Base-by-base conservation (phyloP, 2,329 filamentous ascomycete genomes). In the Fusarium tjaetaba region DNA sequence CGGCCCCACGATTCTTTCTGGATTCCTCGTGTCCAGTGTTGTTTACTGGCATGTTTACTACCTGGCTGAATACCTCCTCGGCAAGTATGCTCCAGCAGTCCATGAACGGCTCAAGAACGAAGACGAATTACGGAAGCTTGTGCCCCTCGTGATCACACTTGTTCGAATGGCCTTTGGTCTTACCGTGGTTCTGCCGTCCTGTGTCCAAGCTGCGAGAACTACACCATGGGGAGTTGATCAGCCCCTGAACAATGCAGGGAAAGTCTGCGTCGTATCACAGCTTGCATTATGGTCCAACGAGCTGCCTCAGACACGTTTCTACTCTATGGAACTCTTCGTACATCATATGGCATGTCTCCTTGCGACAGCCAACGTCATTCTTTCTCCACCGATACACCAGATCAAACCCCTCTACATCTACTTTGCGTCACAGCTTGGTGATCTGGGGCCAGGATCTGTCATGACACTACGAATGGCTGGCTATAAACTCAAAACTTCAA, bases 101-200 rank as follows among this genome's bases (percentile, higher is more conserved):
- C 67, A 79, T 32, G 24, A 61, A 13, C 65, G 61, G 30, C 67
- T 77, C 22, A 41, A 68, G 16, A 13, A 28, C 15, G 62, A 76
- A 39, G 65, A 70, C 34, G 45, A 63, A n/a, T 6, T 61, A 7
- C 71, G 65, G 41, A 72, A 62, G 45, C 71, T 79, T 26, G 49
- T 60, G 2, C 75, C 75, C 13, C 16, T 74, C 39, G 49, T 79
- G 2, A 46, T 74, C 24, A 62, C 76, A 36, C 45, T 68, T 2
- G 49, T 76, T 15, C 72, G 78, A 11, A 69, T 68, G 46, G 42
- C 81, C 43, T 76, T 82, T 55, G 79, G 81, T 34, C 67, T 81
- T 38, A 56, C 72, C 43, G n/a, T 77, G 24, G 69, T 68, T 7
- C 58, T 71, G 18, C 77, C 71, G 14, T 71, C 66, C 2, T 79